Evolutionary conservation across 2,329 filamentous ascomycete genomes (phyloP).

Genomic region (Penicillium griseofulvum): DNA sequence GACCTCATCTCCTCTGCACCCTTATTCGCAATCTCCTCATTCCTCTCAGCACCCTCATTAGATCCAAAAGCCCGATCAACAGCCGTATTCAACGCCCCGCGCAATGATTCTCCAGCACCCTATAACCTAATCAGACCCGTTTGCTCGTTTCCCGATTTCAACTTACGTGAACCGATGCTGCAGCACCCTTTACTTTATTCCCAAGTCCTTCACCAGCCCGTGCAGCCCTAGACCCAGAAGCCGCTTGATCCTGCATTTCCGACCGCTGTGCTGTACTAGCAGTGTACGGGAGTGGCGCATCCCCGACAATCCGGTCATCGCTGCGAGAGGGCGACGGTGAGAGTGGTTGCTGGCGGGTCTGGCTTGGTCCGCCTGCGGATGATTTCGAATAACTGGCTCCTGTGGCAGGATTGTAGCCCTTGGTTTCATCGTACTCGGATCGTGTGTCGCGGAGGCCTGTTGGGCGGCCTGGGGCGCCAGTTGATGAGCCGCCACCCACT

Average conservation of each 20-base stretch:
- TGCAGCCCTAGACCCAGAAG: conserved; percentile 3
- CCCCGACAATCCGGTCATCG: conserved; percentile 11
- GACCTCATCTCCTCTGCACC: conserved; percentile 37
- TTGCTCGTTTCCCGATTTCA: background rate
- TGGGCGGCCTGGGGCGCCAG: conserved; percentile 27
- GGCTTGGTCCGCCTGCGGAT: conserved; percentile 3
- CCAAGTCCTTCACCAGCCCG: conserved; percentile 23
- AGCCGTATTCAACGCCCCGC: conserved; percentile 37
- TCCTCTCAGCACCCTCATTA: conserved; percentile 35
- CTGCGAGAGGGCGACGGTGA: conserved; percentile 16
- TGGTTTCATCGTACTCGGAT: conserved; percentile 17
- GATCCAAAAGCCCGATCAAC: conserved; percentile 42
- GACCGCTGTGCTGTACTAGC: conserved; percentile 19
- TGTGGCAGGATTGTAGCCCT: conserved; percentile 28
- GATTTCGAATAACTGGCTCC: conserved; percentile 22
- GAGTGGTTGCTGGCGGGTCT: conserved; percentile 7
- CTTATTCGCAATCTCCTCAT: conserved; percentile 36
- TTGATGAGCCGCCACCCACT: conserved; percentile 27
- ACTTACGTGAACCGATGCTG: conserved; percentile 40
- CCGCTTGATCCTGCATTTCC: conserved; percentile 8
- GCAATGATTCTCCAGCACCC: conserved; percentile 43
- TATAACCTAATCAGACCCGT: conserved; percentile 12
- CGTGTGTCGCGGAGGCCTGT: conserved; percentile 13
- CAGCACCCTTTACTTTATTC: conserved; percentile 25
- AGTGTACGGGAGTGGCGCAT: conserved; percentile 17